phyloP scores from a whole-genome alignment of 208 protist species.

The Acanthamoeba polyphaga region DNA sequence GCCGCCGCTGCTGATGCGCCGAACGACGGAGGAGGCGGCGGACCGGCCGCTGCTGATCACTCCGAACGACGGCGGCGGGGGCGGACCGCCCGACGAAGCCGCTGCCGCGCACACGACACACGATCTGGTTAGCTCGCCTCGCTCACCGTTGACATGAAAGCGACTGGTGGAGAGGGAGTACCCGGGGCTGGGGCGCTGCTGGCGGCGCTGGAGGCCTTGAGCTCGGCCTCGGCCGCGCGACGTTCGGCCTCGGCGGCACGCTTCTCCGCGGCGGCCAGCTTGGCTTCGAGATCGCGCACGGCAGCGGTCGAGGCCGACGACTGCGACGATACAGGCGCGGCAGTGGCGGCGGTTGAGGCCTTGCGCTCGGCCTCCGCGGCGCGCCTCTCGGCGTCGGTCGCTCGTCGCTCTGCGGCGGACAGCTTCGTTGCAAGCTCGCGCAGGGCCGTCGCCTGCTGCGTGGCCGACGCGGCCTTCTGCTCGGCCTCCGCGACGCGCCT shows the following conservation, averaged over 20 bases:
- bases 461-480: neutral
- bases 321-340: neutral
- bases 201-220: neutral
- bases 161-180: neutral
- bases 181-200: neutral
- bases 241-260: constrained; percentile 7
- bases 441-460: neutral
- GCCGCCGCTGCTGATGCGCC: neutral
- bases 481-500: neutral
- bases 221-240: neutral
- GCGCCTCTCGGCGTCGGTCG: neutral
- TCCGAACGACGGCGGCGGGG: neutral
- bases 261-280: constrained; percentile 7
- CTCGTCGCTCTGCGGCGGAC: neutral
- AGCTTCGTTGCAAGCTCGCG: neutral
- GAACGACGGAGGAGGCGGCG: neutral
- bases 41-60: neutral
- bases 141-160: too few species aligned
- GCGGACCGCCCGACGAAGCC: neutral
- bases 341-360: neutral
- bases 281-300: constrained; percentile 23
- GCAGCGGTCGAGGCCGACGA: neutral
- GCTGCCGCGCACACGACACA: neutral
- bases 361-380: neutral
- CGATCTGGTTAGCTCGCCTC: too few species aligned